Conservation (phyloP, 2,329 filamentous ascomycete species). For the Tolypocladium capitatum region DNA sequence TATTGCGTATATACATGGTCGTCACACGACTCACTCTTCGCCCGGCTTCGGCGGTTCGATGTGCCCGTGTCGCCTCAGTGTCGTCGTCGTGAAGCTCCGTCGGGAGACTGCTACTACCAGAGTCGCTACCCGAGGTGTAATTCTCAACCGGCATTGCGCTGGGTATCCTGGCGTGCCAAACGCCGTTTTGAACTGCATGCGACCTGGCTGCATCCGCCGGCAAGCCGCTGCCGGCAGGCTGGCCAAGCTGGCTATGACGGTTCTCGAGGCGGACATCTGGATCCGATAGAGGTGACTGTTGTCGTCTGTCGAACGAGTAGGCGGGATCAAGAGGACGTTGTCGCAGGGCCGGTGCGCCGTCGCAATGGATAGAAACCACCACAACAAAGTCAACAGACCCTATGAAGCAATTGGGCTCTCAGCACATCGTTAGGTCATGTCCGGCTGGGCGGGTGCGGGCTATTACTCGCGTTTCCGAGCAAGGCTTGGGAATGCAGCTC, state of each 20-base stretch:
- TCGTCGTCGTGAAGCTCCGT: slow-evolving; percentile 53
- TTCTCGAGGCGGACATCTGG: slow-evolving; percentile 19
- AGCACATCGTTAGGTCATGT: not conserved
- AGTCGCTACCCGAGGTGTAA: slow-evolving; percentile 3
- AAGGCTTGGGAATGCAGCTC: slow-evolving; percentile 7
- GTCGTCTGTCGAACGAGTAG: not conserved
- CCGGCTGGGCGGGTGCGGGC: not conserved
- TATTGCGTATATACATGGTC: not conserved
- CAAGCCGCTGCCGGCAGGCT: slow-evolving; percentile 17
- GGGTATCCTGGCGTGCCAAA: slow-evolving; percentile 2
- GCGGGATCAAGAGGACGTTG: not conserved
- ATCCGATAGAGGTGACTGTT: not conserved
- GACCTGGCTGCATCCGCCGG: slow-evolving; percentile 15
- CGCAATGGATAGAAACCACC: not conserved
- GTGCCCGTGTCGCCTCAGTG: slow-evolving; percentile 57
- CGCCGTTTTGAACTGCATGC: slow-evolving; percentile 6
- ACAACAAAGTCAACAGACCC: not conserved
- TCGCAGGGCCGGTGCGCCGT: not conserved
- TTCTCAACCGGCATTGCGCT: slow-evolving; percentile 10
- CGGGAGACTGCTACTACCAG: slow-evolving; percentile 8
- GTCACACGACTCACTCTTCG: slow-evolving; percentile 59
- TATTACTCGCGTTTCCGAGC: slow-evolving; percentile 1
- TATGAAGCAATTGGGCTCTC: not conserved
- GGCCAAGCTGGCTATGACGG: slow-evolving; percentile 18
- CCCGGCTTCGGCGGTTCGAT: slow-evolving; percentile 73